Evolutionary conservation across 768 basidiomycete genomes (phyloP).

Genomic region (Kwoniella dendrophila): DNA sequence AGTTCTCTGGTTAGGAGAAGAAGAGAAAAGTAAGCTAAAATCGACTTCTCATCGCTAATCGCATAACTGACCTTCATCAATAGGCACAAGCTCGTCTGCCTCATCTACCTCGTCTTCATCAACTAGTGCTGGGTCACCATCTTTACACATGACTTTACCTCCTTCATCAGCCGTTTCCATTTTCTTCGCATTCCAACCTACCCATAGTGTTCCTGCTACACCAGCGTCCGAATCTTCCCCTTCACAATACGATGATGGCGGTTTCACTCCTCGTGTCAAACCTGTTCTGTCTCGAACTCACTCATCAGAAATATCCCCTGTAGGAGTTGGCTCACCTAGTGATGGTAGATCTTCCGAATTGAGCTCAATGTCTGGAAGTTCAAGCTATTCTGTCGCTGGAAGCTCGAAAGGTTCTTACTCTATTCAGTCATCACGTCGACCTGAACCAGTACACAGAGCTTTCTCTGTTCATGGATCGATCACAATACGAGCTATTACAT

Average conservation of each 20-base stretch:
- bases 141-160: constrained; percentile 25
- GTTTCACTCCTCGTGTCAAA: constrained; percentile 39
- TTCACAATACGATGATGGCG: constrained; percentile 21
- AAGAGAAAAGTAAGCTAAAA: constrained; percentile 37
- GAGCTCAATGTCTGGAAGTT: constrained; percentile 27
- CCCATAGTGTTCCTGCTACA: constrained; percentile 13
- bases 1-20: constrained; percentile 43
- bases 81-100: constrained; percentile 28
- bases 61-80: not conserved
- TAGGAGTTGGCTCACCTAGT: not conserved
- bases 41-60: not conserved
- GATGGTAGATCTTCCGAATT: constrained; percentile 16
- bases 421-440: constrained; percentile 16
- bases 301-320: constrained; percentile 31
- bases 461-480: constrained; percentile 48
- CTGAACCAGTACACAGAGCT: constrained; percentile 41
- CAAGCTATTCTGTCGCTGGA: constrained; percentile 25
- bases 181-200: constrained; percentile 44
- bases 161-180: constrained; percentile 29
- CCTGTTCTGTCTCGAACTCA: constrained; percentile 30
- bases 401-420: constrained; percentile 9
- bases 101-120: constrained; percentile 36
- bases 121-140: constrained; percentile 22
- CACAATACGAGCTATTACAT: constrained; percentile 32
- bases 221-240: constrained; percentile 9